Evolutionary conservation across 163 green algal species (phyloP), one percentile per base, ranked within the genome.

Genomic region (Trebouxiophyceae sp.): DNA sequence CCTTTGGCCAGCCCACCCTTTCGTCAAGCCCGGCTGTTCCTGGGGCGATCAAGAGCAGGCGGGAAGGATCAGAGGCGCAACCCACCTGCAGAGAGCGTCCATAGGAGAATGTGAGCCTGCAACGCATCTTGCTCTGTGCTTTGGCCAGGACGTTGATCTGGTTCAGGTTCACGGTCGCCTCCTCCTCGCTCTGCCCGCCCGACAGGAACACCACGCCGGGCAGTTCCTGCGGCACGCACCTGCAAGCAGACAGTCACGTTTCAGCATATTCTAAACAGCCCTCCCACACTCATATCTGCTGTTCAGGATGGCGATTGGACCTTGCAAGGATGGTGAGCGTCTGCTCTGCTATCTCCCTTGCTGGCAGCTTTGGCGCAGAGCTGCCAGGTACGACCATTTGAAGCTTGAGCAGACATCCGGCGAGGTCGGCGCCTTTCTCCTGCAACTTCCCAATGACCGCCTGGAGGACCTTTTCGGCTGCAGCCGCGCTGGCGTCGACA

Each of bases 61-160:
- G n/a, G n/a, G n/a, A n/a, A n/a, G n/a, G n/a, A n/a, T n/a, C n/a
- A n/a, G n/a, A n/a, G n/a, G n/a, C n/a, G n/a, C n/a, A n/a, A n/a
- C n/a, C n/a, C 39, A 50, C 39, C 39, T 50, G 39, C 39, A 50
- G 8, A 24, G 93, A 93, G 70, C 93, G 89, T 24, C 92, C 93
- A 76, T 96, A 98, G 16, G 91, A 97, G 91, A 98, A 98, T 50
- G 89, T 96, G 77, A 98, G 90, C 69, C 93, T 82, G 93, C 93
- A 98, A 16, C 39, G 16, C 19, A 91, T 93, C 85, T 60, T 71
- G 44, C 32, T 45, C 29, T 2, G 23, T 23, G 73, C 70, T 50
- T 8, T 16, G 39, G 39, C 39, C 57, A 79, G 34, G 28, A 55
- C 66, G 75, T 96, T 96, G 64, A 97, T 88, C 44, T 72, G 77